Percentiles rank a stretch among this genome's conserved stretches.
Evolutionary conservation across 768 basidiomycete genomes (phyloP).

Genomic region (Lactarius akahatsu): DNA sequence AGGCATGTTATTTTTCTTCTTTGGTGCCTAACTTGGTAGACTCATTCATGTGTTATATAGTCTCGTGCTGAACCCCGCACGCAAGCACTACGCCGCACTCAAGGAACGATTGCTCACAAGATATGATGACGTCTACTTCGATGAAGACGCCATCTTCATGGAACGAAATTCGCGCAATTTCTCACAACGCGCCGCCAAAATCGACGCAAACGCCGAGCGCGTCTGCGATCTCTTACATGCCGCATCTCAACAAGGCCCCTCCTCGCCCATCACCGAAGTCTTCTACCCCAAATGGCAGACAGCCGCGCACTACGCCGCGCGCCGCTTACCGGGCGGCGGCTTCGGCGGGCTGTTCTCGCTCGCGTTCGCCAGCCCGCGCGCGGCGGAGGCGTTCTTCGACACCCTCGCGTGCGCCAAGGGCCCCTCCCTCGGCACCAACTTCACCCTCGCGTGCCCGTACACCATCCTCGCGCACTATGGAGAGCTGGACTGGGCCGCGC

Average conservation of each 20-base stretch:
- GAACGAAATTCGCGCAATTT: constrained; percentile 98
- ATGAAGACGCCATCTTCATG: constrained; percentile 94
- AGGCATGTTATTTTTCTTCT: constrained; percentile 53
- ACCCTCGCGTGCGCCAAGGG: constrained; percentile 82
- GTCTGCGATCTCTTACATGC: constrained; percentile 73
- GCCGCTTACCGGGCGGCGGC: constrained; percentile 44
- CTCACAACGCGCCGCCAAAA: constrained; percentile 63
- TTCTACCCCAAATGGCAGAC: constrained; percentile 89
- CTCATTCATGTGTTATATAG: constrained; percentile 54
- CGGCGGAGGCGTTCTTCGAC: constrained; percentile 83
- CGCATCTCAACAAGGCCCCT: constrained; percentile 46
- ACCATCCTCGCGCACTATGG: constrained; percentile 87
- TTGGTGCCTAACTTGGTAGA: not conserved
- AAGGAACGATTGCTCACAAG: constrained; percentile 53
- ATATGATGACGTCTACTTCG: constrained; percentile 86
- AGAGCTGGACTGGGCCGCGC: constrained; percentile 90
- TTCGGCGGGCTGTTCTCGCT: constrained; percentile 88
- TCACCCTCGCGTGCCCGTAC: constrained; percentile 92
- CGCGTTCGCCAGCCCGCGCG: constrained; percentile 68
- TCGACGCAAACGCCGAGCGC: constrained; percentile 80
- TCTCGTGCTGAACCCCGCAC: constrained; percentile 81
- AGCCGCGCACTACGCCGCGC: constrained; percentile 65
- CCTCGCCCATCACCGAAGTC: constrained; percentile 61
- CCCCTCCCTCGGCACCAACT: constrained; percentile 91
- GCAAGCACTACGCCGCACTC: constrained; percentile 64